Evolutionary conservation across 2,329 filamentous ascomycete genomes (phyloP).

Genomic region (Endoconidiophora polonica): DNA sequence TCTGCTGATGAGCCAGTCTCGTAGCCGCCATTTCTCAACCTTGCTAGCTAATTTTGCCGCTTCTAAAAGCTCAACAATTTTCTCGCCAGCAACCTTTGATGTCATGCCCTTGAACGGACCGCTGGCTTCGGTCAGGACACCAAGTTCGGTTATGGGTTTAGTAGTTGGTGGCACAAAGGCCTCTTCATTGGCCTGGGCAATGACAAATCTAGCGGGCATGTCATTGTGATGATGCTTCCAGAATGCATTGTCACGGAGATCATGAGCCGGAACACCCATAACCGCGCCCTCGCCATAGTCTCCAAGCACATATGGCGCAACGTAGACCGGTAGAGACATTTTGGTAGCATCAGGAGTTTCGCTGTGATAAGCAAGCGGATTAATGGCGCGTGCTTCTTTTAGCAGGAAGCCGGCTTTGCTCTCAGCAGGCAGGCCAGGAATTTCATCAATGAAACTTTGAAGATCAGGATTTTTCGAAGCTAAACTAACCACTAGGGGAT

Average conservation of each 20-base stretch:
- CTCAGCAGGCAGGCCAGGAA: slow-evolving; percentile 37
- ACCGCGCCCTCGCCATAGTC: slow-evolving; percentile 78
- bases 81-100: slow-evolving; percentile 44
- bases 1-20: slow-evolving; percentile 85
- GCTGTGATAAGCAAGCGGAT: slow-evolving; percentile 45
- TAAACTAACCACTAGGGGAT: slow-evolving; percentile 48
- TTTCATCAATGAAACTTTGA: slow-evolving; percentile 48
- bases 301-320: slow-evolving; percentile 69
- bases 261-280: slow-evolving; percentile 84
- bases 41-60: slow-evolving; percentile 39
- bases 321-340: slow-evolving; percentile 53
- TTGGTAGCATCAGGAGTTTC: slow-evolving; percentile 33
- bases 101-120: slow-evolving; percentile 46
- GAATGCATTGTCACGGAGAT: slow-evolving; percentile 61
- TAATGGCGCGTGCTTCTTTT: slow-evolving; percentile 41
- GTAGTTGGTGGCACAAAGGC: slow-evolving; percentile 21
- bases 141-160: slow-evolving; percentile 45
- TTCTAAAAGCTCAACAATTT: slow-evolving; percentile 41
- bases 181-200: slow-evolving; percentile 23
- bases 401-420: slow-evolving; percentile 54
- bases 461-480: slow-evolving; percentile 45
- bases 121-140: slow-evolving; percentile 49
- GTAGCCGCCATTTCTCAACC: slow-evolving; percentile 61
- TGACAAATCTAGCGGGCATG: slow-evolving; percentile 45
- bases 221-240: slow-evolving; percentile 54